These are phyloP conservation scores for Emergomyces pasteurianus DNA, from an alignment of 2,329 filamentous ascomycete genomes.

Conservation along the genomic window DNA sequence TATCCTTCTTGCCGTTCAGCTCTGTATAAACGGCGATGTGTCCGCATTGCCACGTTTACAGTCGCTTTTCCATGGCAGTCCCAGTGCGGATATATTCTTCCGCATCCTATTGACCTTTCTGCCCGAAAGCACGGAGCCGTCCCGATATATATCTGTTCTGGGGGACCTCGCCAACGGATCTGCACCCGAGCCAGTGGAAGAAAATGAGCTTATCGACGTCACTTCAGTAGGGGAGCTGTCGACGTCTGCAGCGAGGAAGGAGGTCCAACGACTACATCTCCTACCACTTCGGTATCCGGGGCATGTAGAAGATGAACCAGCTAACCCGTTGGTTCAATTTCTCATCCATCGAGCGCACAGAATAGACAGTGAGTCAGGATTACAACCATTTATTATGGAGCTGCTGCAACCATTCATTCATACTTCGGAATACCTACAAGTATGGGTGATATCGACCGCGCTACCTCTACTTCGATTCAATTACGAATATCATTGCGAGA, in stretches of 20 bases:
- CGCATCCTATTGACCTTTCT: slow-evolving; percentile 50
- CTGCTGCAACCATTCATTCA: slow-evolving; percentile 48
- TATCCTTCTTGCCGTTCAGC: slow-evolving; percentile 46
- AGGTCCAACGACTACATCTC: slow-evolving; percentile 41
- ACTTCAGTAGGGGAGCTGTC: slow-evolving; percentile 38
- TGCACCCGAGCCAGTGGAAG: not conserved
- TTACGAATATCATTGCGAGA: slow-evolving; percentile 51
- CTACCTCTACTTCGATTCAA: slow-evolving; percentile 48
- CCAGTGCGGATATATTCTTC: slow-evolving; percentile 43
- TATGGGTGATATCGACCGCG: slow-evolving; percentile 49
- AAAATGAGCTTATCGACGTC: slow-evolving; percentile 28
- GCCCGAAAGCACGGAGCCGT: slow-evolving; percentile 45
- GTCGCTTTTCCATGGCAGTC: slow-evolving; percentile 34
- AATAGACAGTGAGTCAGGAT: slow-evolving; percentile 47
- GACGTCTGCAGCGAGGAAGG: slow-evolving; percentile 39
- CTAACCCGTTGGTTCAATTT: slow-evolving; percentile 43
- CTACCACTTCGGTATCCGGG: slow-evolving; percentile 36
- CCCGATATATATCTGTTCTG: slow-evolving; percentile 37
- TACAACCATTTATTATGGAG: slow-evolving; percentile 43
- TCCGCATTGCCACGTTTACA: slow-evolving; percentile 40
- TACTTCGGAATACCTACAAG: slow-evolving; percentile 40
- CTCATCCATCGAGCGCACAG: slow-evolving; percentile 48
- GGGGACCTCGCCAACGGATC: slow-evolving; percentile 34
- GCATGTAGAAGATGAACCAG: slow-evolving; percentile 31
- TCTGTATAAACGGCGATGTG: slow-evolving; percentile 44